A percentile compares a stretch with the other conserved stretches of the same genome.
phyloP scores from a whole-genome alignment of 352 stramenopile genomes.

The Ophiocytium majus region DNA sequence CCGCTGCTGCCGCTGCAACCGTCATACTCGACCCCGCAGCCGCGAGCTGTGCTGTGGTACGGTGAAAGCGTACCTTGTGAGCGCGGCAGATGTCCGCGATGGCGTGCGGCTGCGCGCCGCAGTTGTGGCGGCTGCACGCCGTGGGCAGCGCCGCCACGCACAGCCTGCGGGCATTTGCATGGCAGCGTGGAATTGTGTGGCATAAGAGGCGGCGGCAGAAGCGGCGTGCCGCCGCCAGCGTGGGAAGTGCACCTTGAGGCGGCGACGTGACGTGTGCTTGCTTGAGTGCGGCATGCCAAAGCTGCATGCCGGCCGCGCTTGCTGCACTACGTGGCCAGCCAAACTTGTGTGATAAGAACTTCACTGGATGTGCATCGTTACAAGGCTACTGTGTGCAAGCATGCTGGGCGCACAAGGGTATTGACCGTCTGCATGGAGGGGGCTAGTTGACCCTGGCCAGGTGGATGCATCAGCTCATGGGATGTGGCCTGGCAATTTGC shows the following conservation, averaged over 20 bases:
- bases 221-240: no score
- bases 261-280: background rate
- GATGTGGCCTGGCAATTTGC: no score
- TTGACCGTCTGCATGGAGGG: no score
- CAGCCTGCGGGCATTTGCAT: conserved; percentile 58
- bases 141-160: conserved; percentile 24
- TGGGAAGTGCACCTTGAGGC: background rate
- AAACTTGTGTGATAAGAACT: no score
- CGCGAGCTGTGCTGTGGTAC: background rate
- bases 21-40: background rate
- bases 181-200: conserved; percentile 53
- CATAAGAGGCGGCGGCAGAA: no score
- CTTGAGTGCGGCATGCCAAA: background rate
- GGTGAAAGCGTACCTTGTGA: background rate
- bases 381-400: no score
- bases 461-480: no score
- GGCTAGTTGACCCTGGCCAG: no score
- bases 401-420: no score
- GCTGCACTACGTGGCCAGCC: background rate
- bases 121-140: conserved; percentile 64
- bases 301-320: background rate
- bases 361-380: no score
- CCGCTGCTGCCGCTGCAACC: no score
- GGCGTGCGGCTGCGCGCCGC: conserved; percentile 68
- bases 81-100: conserved; percentile 59